These are phyloP conservation scores for Zygosaccharomyces pseudorouxii DNA, from an alignment of 805 yeast species.

Conservation along the genomic window DNA sequence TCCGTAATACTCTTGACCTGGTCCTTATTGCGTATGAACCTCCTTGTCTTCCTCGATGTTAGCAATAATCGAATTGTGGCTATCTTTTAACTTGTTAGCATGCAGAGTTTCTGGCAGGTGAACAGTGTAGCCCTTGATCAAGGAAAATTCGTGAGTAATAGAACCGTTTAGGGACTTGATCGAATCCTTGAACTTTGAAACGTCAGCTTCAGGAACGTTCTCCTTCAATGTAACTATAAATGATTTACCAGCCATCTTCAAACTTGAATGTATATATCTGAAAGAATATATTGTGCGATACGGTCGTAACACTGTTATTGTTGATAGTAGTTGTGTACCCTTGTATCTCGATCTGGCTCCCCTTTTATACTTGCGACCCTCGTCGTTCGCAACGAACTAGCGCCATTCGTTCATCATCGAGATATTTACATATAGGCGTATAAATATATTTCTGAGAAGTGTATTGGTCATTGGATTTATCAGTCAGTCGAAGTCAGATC, in stretches of 20 bases:
- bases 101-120: constrained; percentile 51
- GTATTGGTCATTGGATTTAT: background rate
- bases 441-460: background rate
- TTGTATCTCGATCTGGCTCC: background rate
- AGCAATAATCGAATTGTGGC: constrained; percentile 45
- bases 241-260: constrained; percentile 18
- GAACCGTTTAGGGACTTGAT: constrained; percentile 40
- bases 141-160: constrained; percentile 45
- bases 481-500: constrained; percentile 9
- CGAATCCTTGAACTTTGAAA: constrained; percentile 36
- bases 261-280: background rate
- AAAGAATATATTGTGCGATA: background rate
- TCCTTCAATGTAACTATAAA: constrained; percentile 44
- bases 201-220: constrained; percentile 39
- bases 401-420: background rate
- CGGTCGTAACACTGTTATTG: no score
- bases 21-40: constrained; percentile 40
- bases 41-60: constrained; percentile 65
- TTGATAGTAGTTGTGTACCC: background rate
- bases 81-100: constrained; percentile 42
- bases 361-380: constrained; percentile 3
- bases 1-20: background rate
- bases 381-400: constrained; percentile 3
- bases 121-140: constrained; percentile 47
- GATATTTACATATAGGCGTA: background rate